These are phyloP conservation scores for Sarocladiaceae sp. DNA, from an alignment of 2,329 filamentous ascomycete genomes.

Conservation along the genomic window DNA sequence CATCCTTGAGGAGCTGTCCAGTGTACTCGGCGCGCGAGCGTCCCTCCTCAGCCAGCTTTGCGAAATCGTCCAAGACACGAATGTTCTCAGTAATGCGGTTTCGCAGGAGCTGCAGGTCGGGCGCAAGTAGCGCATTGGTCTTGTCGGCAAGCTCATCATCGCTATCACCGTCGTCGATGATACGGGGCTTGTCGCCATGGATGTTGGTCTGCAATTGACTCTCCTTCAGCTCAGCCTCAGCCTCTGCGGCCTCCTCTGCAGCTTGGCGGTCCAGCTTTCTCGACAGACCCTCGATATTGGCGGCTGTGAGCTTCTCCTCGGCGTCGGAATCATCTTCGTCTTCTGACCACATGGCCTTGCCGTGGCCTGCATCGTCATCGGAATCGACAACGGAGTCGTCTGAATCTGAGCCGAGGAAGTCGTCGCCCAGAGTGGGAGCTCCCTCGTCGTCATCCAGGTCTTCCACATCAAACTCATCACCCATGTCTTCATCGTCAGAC, in stretches of 20 bases:
- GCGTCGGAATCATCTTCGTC: slow-evolving; percentile 85
- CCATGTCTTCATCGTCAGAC: slow-evolving; percentile 36
- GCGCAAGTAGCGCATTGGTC: slow-evolving; percentile 62
- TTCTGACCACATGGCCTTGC: slow-evolving; percentile 78
- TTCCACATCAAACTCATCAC: slow-evolving; percentile 36
- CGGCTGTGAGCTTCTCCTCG: slow-evolving; percentile 86
- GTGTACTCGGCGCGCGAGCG: slow-evolving; percentile 86
- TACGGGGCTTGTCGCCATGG: slow-evolving; percentile 62
- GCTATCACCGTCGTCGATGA: slow-evolving; percentile 57
- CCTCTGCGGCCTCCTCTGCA: slow-evolving; percentile 74
- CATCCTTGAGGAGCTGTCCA: slow-evolving; percentile 77
- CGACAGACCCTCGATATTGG: slow-evolving; percentile 91
- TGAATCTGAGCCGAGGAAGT: slow-evolving; percentile 51
- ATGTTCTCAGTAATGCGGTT: slow-evolving; percentile 89
- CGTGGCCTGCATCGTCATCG: slow-evolving; percentile 49
- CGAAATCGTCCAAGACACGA: slow-evolving; percentile 83
- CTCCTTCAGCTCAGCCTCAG: slow-evolving; percentile 79
- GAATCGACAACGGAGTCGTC: slow-evolving; percentile 64
- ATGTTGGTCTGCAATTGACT: slow-evolving; percentile 91
- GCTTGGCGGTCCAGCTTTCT: slow-evolving; percentile 73
- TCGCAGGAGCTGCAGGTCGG: slow-evolving; percentile 83
- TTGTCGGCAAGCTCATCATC: slow-evolving; percentile 55
- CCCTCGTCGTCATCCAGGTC: slow-evolving; percentile 41
- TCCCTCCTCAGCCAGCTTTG: slow-evolving; percentile 70
- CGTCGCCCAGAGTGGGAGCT: slow-evolving; percentile 40